Evolutionary conservation across 164 flowering plant genomes (phyloP).

Genomic region (Liriodendron chinense): DNA sequence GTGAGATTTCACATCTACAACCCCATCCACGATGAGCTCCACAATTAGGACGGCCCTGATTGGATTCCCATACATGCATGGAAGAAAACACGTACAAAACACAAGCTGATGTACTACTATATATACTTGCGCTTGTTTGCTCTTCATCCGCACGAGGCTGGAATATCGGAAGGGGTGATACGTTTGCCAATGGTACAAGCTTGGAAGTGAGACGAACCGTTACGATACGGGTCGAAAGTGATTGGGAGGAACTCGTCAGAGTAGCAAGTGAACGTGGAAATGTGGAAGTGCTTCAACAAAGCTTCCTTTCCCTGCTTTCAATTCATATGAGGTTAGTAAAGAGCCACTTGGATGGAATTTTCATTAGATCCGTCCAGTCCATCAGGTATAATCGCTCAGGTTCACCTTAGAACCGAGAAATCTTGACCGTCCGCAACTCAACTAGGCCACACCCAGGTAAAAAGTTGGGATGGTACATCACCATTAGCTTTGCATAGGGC

Average conservation of each 20-base stretch:
- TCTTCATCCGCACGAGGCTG: not conserved
- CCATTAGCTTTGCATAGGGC: no score
- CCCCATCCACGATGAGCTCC: not conserved
- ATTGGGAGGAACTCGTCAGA: constrained; percentile 52
- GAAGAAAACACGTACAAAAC: not conserved
- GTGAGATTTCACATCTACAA: no score
- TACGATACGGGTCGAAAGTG: constrained; percentile 43
- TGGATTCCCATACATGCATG: not conserved
- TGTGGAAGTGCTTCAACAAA: constrained; percentile 41
- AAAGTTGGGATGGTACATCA: no score
- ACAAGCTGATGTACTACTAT: not conserved
- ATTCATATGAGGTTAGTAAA: not conserved
- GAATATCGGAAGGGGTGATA: not conserved
- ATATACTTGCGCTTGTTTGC: not conserved
- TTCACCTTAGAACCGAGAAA: no score
- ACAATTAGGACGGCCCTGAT: not conserved
- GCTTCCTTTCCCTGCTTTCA: constrained; percentile 52
- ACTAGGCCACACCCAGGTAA: no score
- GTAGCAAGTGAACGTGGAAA: constrained; percentile 39
- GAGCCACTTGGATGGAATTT: no score
- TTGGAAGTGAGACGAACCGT: constrained; percentile 34
- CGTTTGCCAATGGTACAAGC: constrained; percentile 22
- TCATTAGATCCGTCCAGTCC: no score
- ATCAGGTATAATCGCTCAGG: no score
- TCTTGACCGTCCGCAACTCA: no score